Evolutionary conservation across 345 rosid genomes (phyloP).

Genomic region (Hibiscus syriacus): DNA sequence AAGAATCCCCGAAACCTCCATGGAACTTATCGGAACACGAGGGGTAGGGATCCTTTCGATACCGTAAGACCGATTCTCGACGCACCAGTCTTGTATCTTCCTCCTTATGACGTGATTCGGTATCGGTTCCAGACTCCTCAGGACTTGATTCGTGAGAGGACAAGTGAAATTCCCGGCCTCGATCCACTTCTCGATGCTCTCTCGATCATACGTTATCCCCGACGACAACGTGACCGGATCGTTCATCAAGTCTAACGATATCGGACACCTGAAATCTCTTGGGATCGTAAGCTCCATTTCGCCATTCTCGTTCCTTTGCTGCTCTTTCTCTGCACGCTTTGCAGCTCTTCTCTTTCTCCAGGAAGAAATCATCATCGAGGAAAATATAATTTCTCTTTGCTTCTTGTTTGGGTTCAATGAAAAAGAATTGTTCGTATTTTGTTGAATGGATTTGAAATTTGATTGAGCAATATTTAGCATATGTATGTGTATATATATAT

Average conservation of each 20-base stretch:
- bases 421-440: neutral
- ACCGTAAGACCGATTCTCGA: slow-evolving; percentile 43
- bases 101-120: slow-evolving; percentile 68
- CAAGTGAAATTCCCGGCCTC: slow-evolving; percentile 60
- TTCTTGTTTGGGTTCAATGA: neutral
- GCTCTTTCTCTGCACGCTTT: slow-evolving; percentile 24
- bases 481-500: neutral
- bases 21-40: slow-evolving; percentile 50
- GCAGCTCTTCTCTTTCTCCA: slow-evolving; percentile 45
- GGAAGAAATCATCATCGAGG: slow-evolving; percentile 32
- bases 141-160: slow-evolving; percentile 53
- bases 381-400: neutral
- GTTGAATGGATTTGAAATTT: neutral
- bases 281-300: slow-evolving; percentile 45
- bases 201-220: slow-evolving; percentile 79
- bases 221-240: slow-evolving; percentile 85
- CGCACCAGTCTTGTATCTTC: slow-evolving; percentile 81
- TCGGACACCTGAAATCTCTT: slow-evolving; percentile 66
- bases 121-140: slow-evolving; percentile 49
- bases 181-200: slow-evolving; percentile 73
- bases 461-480: neutral
- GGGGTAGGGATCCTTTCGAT: slow-evolving; percentile 83
- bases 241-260: slow-evolving; percentile 77
- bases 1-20: slow-evolving; percentile 26
- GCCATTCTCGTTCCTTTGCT: neutral